Base-by-base conservation (phyloP, 2,329 filamentous ascomycete species). In the Xylariales sp. region DNA sequence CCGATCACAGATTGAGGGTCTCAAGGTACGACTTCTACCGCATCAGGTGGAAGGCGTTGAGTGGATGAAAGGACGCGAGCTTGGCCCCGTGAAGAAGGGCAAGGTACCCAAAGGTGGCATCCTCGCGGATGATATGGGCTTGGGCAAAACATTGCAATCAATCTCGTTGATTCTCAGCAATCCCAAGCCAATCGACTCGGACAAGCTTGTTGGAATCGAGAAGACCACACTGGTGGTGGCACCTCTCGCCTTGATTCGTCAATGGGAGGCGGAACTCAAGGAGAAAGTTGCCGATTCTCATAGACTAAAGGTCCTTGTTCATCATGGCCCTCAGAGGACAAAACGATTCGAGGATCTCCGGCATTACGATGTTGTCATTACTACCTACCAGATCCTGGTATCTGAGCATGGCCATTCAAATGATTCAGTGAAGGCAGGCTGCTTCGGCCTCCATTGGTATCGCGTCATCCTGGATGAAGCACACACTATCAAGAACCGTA, bases 401-500 rank as follows among this genome's bases (percentile, higher is more conserved):
- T 96, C 93, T 0, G 93, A 98, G 58, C 84, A 93, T 58, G 84
- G 80, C 8, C 76, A 80, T 45, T 83, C 82, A 9, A 81, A 78
- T 29, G 78, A 78, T 34, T 71, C 69, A 3, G 71, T 81, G 28
- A 85, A 90, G 56, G 78, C 82, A 38, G 91, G 90, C 9, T 91
- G 90, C 55, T 96, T 96, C 57, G 89, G 88, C 9, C 71, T 96
- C 5, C 82, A 91, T 55, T 98, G 93, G 93, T 97, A 93, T 68
- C 85, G 93, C 38, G 79, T 96, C 46, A 91, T 98, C 49, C 75
- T 98, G 2, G 93, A 98, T 49, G 93, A 98, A 68, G 93, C 93
- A 1, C 93, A 98, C 62, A 95, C 87, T 2, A 96, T 98, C 75
- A 98, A 98, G 69, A 98, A 98, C 59, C 84, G 91, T 48, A 95